Base-by-base conservation (phyloP, 129 eudicot species). In the Saussurea involucrata region DNA sequence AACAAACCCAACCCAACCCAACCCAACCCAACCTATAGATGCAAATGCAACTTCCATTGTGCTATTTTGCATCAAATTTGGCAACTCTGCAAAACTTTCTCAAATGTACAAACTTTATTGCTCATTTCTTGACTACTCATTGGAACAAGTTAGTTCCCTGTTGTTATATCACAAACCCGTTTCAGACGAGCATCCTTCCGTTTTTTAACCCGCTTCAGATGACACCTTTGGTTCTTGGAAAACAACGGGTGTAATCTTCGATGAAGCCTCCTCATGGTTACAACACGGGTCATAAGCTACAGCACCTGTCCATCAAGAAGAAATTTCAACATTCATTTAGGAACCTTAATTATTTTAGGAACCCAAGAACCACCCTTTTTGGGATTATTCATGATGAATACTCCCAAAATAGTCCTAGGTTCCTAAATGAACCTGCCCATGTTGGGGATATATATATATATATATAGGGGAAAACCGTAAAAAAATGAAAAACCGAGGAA, bases 1-100 rank as follows among this genome's bases (percentile, higher is more conserved):
- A 80, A 73, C 66, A 40, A 64, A 76, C 78, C 78, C 68, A 29
- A 58, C 25, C 27, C 34, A 79, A n/a, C n/a, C n/a, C n/a, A n/a
- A n/a, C n/a, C n/a, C n/a, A 64, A 76, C 78, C 78, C 68, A 29
- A 58, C 25, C 27, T n/a, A n/a, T n/a, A n/a, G n/a, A n/a, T n/a
- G n/a, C 34, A 79, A 12, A 79, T 79, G 68, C 83, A 79, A 72
- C 84, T 25, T 80, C 80, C 84, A 73, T 74, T 79, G 55, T 40
- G 61, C 22, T 78, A 63, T 49, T 67, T 70, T 57, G 66, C 79
- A 72, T 72, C 73, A 33, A 49, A 73, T 66, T 44, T 46, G 40
- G 58, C 68, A 40, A 29, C 37, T 68, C 68, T 74, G 76, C 84
- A 81, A 81, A 81, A 81, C 71, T 74, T 79, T 75, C 69, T 71